A percentile compares a stretch with the other conserved stretches of the same genome.
phyloP scores from a whole-genome alignment of 2,329 filamentous ascomycete species.

The Penicillium sp. region DNA sequence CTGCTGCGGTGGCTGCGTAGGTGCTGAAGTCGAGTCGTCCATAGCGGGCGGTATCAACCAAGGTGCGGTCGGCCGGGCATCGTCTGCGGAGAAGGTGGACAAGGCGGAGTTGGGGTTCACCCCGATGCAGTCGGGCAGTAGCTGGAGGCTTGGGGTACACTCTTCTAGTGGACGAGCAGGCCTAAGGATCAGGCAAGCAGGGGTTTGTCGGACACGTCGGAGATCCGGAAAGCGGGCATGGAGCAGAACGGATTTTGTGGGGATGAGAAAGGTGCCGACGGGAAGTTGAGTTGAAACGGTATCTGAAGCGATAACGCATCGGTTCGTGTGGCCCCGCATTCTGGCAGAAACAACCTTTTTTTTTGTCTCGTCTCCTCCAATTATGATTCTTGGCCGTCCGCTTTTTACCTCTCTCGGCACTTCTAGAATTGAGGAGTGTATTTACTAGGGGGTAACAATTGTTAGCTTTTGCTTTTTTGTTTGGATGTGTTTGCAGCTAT shows the following conservation, averaged over 20 bases:
- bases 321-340: constrained; percentile 18
- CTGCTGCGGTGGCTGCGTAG: constrained; percentile 20
- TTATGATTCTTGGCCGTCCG: not conserved
- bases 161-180: not conserved
- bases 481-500: not conserved
- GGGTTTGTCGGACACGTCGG: not conserved
- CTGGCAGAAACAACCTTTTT: constrained; percentile 16
- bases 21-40: constrained; percentile 36
- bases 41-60: constrained; percentile 35
- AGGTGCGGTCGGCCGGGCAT: constrained; percentile 30
- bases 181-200: not conserved
- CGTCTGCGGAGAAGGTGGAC: constrained; percentile 25
- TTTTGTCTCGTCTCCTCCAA: not conserved
- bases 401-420: not conserved
- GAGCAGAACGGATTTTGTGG: not conserved
- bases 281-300: constrained; percentile 6
- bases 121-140: not conserved
- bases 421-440: not conserved
- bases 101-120: constrained; percentile 10
- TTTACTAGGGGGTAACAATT: not conserved
- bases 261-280: constrained; percentile 2
- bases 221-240: not conserved
- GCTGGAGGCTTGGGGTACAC: not conserved
- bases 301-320: constrained; percentile 20
- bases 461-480: not conserved